Percentiles rank a stretch among this genome's conserved stretches.
Conservation (phyloP, 1,139 yeast genomes). For the Candida sp. region DNA sequence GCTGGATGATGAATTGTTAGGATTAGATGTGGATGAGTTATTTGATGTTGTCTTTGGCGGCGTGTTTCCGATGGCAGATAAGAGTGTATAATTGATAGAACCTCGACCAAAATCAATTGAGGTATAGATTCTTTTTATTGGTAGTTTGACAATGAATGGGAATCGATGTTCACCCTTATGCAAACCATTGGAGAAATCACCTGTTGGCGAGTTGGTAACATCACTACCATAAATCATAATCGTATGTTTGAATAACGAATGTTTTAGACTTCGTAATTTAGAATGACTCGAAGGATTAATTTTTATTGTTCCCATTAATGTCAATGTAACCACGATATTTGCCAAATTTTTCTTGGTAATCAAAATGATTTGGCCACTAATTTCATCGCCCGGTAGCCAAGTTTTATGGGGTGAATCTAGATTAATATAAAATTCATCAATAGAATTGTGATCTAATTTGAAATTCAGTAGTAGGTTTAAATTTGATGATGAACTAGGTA, state of each 20-base stretch:
- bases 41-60: constrained; percentile 8
- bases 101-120: constrained; percentile 86
- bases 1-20: constrained; percentile 7
- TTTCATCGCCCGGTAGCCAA: constrained; percentile 65
- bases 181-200: constrained; percentile 42
- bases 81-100: constrained; percentile 63
- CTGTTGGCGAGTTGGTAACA: constrained; percentile 5
- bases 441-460: constrained; percentile 41
- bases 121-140: constrained; percentile 66
- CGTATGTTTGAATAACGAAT: constrained; percentile 59
- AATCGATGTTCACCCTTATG: constrained; percentile 84
- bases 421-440: constrained; percentile 64
- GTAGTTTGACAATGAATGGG: constrained; percentile 79
- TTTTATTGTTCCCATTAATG: constrained; percentile 55
- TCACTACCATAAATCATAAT: constrained; percentile 63
- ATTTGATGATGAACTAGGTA: constrained; percentile 17
- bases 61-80: constrained; percentile 48
- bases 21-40: constrained; percentile 5
- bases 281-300: constrained; percentile 50
- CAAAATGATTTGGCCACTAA: constrained; percentile 63
- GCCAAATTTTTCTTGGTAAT: constrained; percentile 53
- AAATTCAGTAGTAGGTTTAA: constrained; percentile 12
- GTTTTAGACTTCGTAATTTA: constrained; percentile 49
- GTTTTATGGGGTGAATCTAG: constrained; percentile 71
- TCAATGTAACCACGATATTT: constrained; percentile 50